phyloP scores from a whole-genome alignment of 78 protist genomes.

The Dictyostelium purpureum region DNA sequence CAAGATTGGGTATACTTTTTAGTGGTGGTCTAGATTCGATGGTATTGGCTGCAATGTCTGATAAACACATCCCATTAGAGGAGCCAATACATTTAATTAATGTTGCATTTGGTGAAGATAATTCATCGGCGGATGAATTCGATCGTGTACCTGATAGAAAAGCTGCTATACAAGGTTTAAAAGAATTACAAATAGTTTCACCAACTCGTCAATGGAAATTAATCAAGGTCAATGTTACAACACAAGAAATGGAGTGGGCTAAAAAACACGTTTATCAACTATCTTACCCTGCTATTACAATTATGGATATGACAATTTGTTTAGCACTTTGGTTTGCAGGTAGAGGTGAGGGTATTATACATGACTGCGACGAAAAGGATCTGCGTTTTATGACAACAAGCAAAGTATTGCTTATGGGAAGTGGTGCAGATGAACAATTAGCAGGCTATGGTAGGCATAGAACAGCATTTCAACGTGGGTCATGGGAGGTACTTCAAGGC shows the following conservation, averaged over 20 bases:
- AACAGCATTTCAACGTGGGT: conserved; percentile 40
- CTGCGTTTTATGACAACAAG: conserved; percentile 34
- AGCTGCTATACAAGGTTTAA: conserved; percentile 41
- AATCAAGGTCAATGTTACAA: conserved; percentile 68
- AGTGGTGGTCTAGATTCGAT: conserved; percentile 89
- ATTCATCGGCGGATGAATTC: not conserved
- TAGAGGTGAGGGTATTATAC: conserved; percentile 76
- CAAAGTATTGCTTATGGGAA: conserved; percentile 89
- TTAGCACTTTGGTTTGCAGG: conserved; percentile 91
- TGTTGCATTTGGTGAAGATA: conserved; percentile 84
- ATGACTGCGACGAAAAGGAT: not conserved
- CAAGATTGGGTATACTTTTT: conserved; percentile 79
- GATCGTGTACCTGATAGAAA: conserved; percentile 83
- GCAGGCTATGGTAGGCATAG: conserved; percentile 94
- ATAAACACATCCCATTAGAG: conserved; percentile 25
- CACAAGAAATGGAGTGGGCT: conserved; percentile 42
- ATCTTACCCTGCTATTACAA: conserved; percentile 59
- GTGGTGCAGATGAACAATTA: conserved; percentile 96
- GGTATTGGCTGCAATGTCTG: conserved; percentile 79
- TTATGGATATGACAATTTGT: conserved; percentile 94
- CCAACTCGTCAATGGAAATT: conserved; percentile 55
- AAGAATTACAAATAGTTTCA: conserved; percentile 31
- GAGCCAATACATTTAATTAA: conserved; percentile 89
- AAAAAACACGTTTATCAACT: conserved; percentile 20
- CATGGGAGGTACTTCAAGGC: conserved; percentile 56